These are phyloP conservation scores for Pyricularia sp. DNA, from an alignment of 2,329 filamentous ascomycete genomes.

Conservation along the genomic window DNA sequence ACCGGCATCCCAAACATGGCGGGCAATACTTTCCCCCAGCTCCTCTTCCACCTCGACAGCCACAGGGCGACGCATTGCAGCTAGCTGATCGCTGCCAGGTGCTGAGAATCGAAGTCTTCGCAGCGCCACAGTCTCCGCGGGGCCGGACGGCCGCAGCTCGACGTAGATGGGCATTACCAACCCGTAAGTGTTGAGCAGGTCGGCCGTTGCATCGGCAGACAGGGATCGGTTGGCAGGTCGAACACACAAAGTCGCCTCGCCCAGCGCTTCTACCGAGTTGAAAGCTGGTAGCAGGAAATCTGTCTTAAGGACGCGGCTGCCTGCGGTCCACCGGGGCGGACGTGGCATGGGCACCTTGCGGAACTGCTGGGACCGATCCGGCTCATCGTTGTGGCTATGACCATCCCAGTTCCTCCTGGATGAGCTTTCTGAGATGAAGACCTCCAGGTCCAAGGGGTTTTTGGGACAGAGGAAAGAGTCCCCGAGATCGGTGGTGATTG, in stretches of 20 bases:
- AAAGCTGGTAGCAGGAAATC: conserved; percentile 15
- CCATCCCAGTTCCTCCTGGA: neutral
- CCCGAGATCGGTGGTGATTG: conserved; percentile 44
- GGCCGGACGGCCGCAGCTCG: conserved; percentile 11
- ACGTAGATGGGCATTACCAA: conserved; percentile 32
- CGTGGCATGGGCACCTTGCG: neutral
- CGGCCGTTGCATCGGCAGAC: conserved; percentile 7
- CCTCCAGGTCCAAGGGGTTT: conserved; percentile 27
- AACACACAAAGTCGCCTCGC: conserved; percentile 14
- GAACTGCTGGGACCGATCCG: conserved; percentile 12
- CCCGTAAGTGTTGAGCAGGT: conserved; percentile 16
- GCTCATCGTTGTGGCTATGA: conserved; percentile 11
- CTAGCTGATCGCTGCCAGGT: neutral
- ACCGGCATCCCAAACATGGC: conserved; percentile 47
- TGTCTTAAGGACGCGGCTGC: conserved; percentile 23
- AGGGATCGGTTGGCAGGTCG: conserved; percentile 10
- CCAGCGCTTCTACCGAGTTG: neutral
- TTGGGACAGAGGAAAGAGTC: conserved; percentile 38
- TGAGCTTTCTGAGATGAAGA: conserved; percentile 10
- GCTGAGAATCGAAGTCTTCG: conserved; percentile 18
- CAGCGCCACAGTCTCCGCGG: conserved; percentile 13
- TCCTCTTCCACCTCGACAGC: conserved; percentile 37
- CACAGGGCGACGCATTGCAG: conserved; percentile 7
- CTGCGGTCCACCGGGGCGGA: conserved; percentile 15
- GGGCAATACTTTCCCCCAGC: conserved; percentile 45